A percentile compares a stretch with the other conserved stretches of the same genome.
Conservation (phyloP, 768 basidiomycete species). For the Leucocoprinus birnbaumii region DNA sequence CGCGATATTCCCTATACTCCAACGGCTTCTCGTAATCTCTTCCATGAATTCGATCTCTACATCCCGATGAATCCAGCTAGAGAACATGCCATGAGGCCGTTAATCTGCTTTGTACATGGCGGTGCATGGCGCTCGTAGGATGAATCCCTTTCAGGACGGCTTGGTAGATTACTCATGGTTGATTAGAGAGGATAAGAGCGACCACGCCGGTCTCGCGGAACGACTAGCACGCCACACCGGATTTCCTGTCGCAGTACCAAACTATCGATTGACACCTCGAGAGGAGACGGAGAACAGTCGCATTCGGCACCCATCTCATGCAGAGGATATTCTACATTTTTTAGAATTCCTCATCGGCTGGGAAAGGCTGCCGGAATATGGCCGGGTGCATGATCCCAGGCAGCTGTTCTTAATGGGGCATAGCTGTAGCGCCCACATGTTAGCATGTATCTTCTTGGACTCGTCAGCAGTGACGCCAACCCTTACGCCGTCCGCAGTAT, state of each 20-base stretch:
- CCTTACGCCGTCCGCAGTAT: constrained; percentile 40
- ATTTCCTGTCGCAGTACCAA: constrained; percentile 66
- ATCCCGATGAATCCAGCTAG: constrained; percentile 22
- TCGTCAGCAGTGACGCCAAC: constrained; percentile 36
- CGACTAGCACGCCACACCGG: constrained; percentile 45
- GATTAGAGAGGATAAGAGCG: constrained; percentile 68
- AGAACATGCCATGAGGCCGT: constrained; percentile 21
- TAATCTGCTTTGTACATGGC: constrained; percentile 77
- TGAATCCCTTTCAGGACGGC: constrained; percentile 1
- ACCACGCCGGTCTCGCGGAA: constrained; percentile 53
- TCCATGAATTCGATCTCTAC: constrained; percentile 58
- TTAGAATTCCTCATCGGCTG: constrained; percentile 55
- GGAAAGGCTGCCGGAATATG: constrained; percentile 29
- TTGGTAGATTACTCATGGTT: neutral
- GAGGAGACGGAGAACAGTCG: constrained; percentile 29
- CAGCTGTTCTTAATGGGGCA: constrained; percentile 67
- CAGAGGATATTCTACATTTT: constrained; percentile 60
- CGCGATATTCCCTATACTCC: constrained; percentile 38
- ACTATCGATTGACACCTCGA: constrained; percentile 69
- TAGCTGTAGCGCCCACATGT: constrained; percentile 82
- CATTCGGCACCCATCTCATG: constrained; percentile 69
- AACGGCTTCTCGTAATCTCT: constrained; percentile 21
- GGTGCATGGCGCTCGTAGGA: constrained; percentile 81
- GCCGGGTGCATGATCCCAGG: constrained; percentile 32
- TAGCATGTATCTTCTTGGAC: constrained; percentile 65